These are phyloP conservation scores for Penicillium nordicum DNA, from an alignment of 2,329 filamentous ascomycete genomes.

Conservation along the genomic window DNA sequence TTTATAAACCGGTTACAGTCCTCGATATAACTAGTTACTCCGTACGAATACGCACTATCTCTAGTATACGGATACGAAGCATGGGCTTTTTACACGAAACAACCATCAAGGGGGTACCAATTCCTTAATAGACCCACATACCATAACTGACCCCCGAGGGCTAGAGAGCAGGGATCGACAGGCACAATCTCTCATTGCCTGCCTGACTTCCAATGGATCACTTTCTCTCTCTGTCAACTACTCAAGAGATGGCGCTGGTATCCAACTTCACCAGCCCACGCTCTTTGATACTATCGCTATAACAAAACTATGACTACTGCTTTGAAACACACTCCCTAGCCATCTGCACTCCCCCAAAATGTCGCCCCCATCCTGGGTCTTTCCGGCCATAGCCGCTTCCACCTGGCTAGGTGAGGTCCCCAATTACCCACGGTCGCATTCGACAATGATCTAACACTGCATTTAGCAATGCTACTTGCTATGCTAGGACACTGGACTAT, in stretches of 20 bases:
- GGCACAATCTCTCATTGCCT: conserved; percentile 9
- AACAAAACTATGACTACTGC: conserved; percentile 6
- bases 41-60: background rate
- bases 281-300: conserved; percentile 3
- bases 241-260: conserved; percentile 8
- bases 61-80: conserved; percentile 5
- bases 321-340: background rate
- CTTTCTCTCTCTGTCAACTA: conserved; percentile 9
- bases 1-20: background rate
- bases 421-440: background rate
- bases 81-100: conserved; percentile 6
- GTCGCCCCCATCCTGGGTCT: conserved; percentile 14
- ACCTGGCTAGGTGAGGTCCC: conserved; percentile 17
- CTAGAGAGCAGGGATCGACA: conserved; percentile 7
- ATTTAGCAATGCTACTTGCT: conserved; percentile 14
- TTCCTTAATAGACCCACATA: conserved; percentile 9
- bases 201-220: conserved; percentile 5
- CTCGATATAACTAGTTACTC: background rate
- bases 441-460: background rate
- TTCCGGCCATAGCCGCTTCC: conserved; percentile 17
- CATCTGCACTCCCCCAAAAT: background rate
- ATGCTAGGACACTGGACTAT: conserved; percentile 19
- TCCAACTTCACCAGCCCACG: conserved; percentile 11
- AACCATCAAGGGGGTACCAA: background rate
- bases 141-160: conserved; percentile 4